Base-by-base conservation (phyloP, 1,139 yeast genomes). In the Fermentozyma sake region DNA sequence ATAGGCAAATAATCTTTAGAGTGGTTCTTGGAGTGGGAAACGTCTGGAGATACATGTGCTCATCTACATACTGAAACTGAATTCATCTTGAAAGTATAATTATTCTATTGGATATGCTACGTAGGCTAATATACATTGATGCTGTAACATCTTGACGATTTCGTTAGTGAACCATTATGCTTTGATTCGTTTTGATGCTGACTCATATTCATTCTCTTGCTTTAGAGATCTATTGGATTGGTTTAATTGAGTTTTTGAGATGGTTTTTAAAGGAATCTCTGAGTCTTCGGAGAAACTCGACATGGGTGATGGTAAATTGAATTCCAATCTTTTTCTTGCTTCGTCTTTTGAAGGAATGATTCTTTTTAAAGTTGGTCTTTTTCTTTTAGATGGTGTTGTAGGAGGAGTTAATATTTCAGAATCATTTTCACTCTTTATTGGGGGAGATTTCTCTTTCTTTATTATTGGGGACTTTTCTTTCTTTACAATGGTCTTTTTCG, bases 301-400 rank as follows among this genome's bases (percentile, higher is more conserved):
- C 12, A 39, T 30, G 9, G 54, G 54, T 18, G 50, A 43, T 5
- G 52, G 52, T 17, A 48, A 36, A 9, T 36, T 40, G 11, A 28
- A 35, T 13, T 33, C 33, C 17, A 30, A 27, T 12, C 26, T 18
- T n/a, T 13, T 21, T 20, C 20, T 16, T 21, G 23, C 14, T 8
- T 22, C 24, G 7, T 17, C 12, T 15, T 34, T 13, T n/a, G n/a
- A n/a, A n/a, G n/a, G n/a, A n/a, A n/a, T n/a, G 22, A 18, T 29
- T 21, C 39, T 24, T 19, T 37, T 35, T 16, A 41, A 30, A 6
- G 46, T 34, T 2, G 47, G 48, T 31, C 35, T 26, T 13, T 38
- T 29, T 27, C 42, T 51, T 27, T 48, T 50, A 27, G 45, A 46
- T n/a, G 62, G 63, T 3, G 63, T 56, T 9, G 52, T 26, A 8